A percentile compares a stretch with the other conserved stretches of the same genome.
Evolutionary conservation across 306 rosid genomes (phyloP).

Genomic region (Lagenaria siceraria): DNA sequence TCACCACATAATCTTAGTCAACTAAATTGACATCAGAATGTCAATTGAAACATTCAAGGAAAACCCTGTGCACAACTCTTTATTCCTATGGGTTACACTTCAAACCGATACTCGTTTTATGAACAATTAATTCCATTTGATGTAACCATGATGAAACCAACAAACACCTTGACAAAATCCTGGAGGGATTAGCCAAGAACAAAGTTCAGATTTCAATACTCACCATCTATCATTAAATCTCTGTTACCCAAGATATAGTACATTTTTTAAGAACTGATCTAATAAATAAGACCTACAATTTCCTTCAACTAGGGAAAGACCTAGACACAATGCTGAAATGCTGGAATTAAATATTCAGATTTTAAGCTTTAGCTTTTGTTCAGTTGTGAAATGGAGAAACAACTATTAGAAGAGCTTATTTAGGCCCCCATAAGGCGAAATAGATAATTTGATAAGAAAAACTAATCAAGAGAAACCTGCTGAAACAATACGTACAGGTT

Average conservation of each 20-base stretch:
- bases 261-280: neutral
- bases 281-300: neutral
- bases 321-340: neutral
- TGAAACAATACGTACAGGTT: slow-evolving; percentile 47
- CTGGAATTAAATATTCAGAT: neutral
- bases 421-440: neutral
- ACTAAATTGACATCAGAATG: neutral
- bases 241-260: neutral
- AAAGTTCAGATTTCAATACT: neutral
- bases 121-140: neutral
- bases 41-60: neutral
- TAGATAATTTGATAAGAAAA: neutral
- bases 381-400: neutral
- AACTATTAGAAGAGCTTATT: neutral
- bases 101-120: neutral
- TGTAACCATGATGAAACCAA: neutral
- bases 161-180: neutral
- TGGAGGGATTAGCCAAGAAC: neutral
- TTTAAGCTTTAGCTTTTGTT: neutral
- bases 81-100: neutral
- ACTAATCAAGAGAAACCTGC: slow-evolving; percentile 3
- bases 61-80: neutral
- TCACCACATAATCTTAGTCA: neutral
- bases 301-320: neutral
- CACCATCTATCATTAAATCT: neutral